phyloP scores from a whole-genome alignment of 139 green algal species.

The Chlamydomonas sphaeroides region DNA sequence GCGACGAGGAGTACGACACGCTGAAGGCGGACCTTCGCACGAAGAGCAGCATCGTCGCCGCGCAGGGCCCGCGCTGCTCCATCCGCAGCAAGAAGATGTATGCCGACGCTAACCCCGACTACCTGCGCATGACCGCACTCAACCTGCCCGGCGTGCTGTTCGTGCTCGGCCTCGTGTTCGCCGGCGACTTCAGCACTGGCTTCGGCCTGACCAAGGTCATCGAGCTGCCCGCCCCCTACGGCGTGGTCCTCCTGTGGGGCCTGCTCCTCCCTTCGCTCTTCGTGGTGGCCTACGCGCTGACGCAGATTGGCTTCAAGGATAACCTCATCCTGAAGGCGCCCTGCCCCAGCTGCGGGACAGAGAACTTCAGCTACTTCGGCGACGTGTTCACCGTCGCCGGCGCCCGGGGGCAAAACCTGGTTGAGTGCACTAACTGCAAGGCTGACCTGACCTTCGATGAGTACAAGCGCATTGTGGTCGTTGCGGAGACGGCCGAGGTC shows the following conservation, averaged over 20 bases:
- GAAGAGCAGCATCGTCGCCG: conserved; percentile 64
- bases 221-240: conserved; percentile 85
- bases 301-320: conserved; percentile 86
- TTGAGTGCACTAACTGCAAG: conserved; percentile 82
- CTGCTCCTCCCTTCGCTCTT: conserved; percentile 84
- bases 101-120: conserved; percentile 75
- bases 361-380: conserved; percentile 87
- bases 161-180: conserved; percentile 81
- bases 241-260: conserved; percentile 86
- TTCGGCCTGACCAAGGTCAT: conserved; percentile 82
- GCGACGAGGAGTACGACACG: conserved; percentile 85
- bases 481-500: conserved; percentile 62
- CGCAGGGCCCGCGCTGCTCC: conserved; percentile 52
- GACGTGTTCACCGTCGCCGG: conserved; percentile 85
- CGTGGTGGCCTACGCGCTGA: conserved; percentile 81
- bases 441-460: conserved; percentile 77
- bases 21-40: conserved; percentile 78
- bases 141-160: conserved; percentile 86
- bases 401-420: conserved; percentile 66
- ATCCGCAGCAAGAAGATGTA: conserved; percentile 84
- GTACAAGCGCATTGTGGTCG: conserved; percentile 72
- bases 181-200: conserved; percentile 85
- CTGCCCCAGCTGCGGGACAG: conserved; percentile 84
- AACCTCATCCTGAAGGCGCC: conserved; percentile 79
- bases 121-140: conserved; percentile 84